Base-by-base conservation (phyloP, 768 basidiomycete species). In the Kwoniella botswanensis region DNA sequence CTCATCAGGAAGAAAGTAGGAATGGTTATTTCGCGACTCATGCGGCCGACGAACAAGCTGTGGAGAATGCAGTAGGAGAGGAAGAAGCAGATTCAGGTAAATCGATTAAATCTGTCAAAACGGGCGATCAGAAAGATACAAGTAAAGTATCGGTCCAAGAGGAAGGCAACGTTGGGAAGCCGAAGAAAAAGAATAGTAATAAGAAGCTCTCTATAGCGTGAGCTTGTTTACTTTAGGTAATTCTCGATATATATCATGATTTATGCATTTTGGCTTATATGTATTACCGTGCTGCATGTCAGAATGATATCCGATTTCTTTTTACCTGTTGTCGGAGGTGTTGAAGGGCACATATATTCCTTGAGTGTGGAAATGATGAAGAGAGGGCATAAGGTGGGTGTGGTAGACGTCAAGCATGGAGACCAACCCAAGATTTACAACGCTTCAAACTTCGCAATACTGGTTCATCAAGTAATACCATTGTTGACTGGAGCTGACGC, bases 271-370 rank as follows among this genome's bases (percentile, higher is more conserved):
- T 43, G 68, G 68, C 68, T 68, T 63, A 68, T 68, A 46, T 57
- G 29, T 42, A 46, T 59, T 60, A 13, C 53, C 18, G 29, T 54
- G 61, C n/a, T 58, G 11, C 56, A 12, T 46, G 43, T 73, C 62
- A 96, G 94, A 56, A 94, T 98, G 93, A 89, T 98, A 68, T 92
- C 90, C 53, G 97, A 99, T 85, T 99, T 98, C 86, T 99, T 98
- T 85, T 90, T 93, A 79, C 97, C 97, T 0, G 87, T 88, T 68
- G 91, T 95, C 2, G 97, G 97, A 3, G 97, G 97, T 9, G 96
- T 99, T 42, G 97, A 98, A 85, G 95, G 90, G 70, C 94, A 97
- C 83, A 95, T 98, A 46, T 98, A 93, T 84, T 92, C 92, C 88
- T 87, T 99, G 58, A 90, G 91, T 68, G 90, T 91, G 21, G 90